These are phyloP conservation scores for Calonectria fujianensis DNA, from an alignment of 2,329 filamentous ascomycete species.

Conservation along the genomic window DNA sequence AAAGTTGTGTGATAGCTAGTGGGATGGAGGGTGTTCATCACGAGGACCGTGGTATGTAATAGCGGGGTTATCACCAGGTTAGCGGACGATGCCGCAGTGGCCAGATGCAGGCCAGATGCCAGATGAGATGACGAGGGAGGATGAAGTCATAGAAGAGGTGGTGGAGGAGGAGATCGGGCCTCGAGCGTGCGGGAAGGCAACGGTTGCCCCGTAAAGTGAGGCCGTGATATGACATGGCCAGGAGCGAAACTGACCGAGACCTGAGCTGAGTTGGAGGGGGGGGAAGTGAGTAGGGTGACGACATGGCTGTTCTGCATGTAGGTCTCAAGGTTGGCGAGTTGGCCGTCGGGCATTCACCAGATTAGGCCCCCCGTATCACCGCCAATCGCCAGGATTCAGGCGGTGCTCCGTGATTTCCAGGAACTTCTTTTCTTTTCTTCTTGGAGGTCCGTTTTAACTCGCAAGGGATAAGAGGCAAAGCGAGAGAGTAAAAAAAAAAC, in stretches of 20 bases:
- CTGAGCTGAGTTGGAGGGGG: conserved; percentile 8
- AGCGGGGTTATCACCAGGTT: conserved; percentile 50
- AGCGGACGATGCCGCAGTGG: conserved; percentile 24
- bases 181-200: background rate
- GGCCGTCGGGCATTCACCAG: conserved; percentile 24
- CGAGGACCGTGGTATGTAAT: conserved; percentile 44
- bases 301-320: conserved; percentile 27
- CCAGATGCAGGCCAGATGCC: background rate
- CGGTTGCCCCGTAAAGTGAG: conserved; percentile 15
- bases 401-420: conserved; percentile 18
- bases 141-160: conserved; percentile 47
- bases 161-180: conserved; percentile 22
- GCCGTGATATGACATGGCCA: conserved; percentile 22
- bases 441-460: background rate
- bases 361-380: conserved; percentile 16
- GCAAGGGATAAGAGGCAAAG: background rate
- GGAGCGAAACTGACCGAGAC: conserved; percentile 24
- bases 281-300: conserved; percentile 24
- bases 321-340: conserved; percentile 22
- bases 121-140: conserved; percentile 37
- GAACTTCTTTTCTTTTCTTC: conserved; percentile 17
- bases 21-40: conserved; percentile 48
- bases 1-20: conserved; percentile 40
- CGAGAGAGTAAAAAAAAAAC: conserved; percentile 11
- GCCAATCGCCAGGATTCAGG: background rate